Base-by-base conservation (phyloP, 768 basidiomycete genomes). In the Macrocybe gigantea region DNA sequence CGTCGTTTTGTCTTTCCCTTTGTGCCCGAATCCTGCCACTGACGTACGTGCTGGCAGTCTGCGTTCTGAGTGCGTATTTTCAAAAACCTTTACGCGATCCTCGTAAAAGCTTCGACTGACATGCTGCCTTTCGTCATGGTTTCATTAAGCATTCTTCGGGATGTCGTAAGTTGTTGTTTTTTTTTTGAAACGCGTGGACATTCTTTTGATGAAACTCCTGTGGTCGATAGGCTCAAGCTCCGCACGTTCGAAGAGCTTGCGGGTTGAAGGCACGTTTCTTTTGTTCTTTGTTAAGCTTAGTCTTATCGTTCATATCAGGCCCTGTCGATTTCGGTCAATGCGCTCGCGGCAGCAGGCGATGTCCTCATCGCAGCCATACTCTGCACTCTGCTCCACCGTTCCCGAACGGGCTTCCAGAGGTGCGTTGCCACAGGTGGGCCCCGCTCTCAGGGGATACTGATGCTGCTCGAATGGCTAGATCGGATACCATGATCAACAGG, bases 331-430 rank as follows among this genome's bases (percentile, higher is more conserved):
- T 46, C 65, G 15, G 65, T 78, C 49, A 79, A 78, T 51, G 68
- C 64, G 1, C 56, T 71, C 3, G 67, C 74, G 6, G 72, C 75
- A 1, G 68, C 62, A 5, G 75, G 72, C 5, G 78, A 79, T 41
- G 52, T 74, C 22, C 50, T 77, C 33, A 78, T 79, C 38, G 73
- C 78, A 0, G 52, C 49, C n/a, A 54, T 64, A 14, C 65, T 78
- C 22, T 71, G 68, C 47, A 51, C 49, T 7, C 61, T 79, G 42
- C 65, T 79, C 38, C 67, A 69, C 30, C 57, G 54, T 6, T 74
- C 72, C 4, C 66, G 76, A 40, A 75, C 77, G 37, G 74, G 77
- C n/a, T 78, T 77, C 60, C 64, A 64, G 15, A 67, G 64, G 75
- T 70, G 52, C 8, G 60, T 45, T 14, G 48, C 12, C 7, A 7